Base-by-base conservation (phyloP, 1,284 basidiomycete species). In the Apiotrichum akiyoshidainum region DNA sequence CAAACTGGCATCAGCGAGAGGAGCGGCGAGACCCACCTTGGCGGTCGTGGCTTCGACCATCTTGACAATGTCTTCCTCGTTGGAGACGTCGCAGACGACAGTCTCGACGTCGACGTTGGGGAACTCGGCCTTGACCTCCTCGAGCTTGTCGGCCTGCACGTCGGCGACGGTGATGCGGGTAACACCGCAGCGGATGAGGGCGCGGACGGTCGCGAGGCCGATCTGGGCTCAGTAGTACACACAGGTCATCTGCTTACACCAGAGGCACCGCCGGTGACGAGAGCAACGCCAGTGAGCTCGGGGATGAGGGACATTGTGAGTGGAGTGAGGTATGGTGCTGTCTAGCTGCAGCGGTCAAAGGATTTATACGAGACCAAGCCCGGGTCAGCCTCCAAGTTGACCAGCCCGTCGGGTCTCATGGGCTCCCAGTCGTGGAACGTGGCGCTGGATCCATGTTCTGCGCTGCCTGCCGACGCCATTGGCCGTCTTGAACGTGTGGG, bases 201-300 rank as follows among this genome's bases (percentile, higher is more conserved):
- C 55, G n/a, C 48, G 47, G 44, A 56, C 55, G 6, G 55, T 57
- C 22, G 55, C 55, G 12, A 44, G 52, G 55, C 55, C 59, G 19
- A 61, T 57, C 59, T 57, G 52, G 10, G 5, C 37, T 52, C 22
- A 56, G 54, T 22, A 14, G 5, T 13, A 19, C n/a, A n/a, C n/a
- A 37, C 33, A 10, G 16, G 19, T 2, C 7, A 19, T 37, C 12
- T 7, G 57, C 59, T 46, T 46, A 63, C 59, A n/a, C 65, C 61
- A 1, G 65, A 66, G 7, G 61, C 61, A 16, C 48, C 65, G 22
- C 65, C 65, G 5, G 65, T 66, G 37, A 66, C 57, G 16, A 66
- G 55, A 7, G 65, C 65, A n/a, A 66, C 65, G 31, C 64, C 61
- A 34, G 49, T 44, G 53, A 60, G 52, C 14, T 45, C 22, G 48